phyloP scores from a whole-genome alignment of 352 stramenopile species.

The Pythium aristosporum region DNA sequence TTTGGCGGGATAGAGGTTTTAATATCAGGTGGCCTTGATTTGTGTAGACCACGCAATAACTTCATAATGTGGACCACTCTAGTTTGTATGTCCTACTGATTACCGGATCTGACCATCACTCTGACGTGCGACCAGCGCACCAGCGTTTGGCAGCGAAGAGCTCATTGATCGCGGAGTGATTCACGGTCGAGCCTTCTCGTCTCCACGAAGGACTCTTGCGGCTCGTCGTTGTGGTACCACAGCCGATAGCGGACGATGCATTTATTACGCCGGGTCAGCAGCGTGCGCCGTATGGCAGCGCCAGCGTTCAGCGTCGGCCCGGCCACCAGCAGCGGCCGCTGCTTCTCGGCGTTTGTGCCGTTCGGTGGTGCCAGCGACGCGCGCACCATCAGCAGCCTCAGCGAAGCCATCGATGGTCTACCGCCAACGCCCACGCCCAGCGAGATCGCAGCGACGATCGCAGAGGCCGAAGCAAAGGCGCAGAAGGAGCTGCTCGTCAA shows the following conservation, averaged over 20 bases:
- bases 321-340: conserved; percentile 12
- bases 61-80: conserved; percentile 3
- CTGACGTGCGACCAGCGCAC: background rate
- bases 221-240: background rate
- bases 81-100: background rate
- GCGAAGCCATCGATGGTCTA: conserved; percentile 35
- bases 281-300: conserved; percentile 34
- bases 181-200: background rate
- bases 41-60: background rate
- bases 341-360: conserved; percentile 5
- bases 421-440: conserved; percentile 50
- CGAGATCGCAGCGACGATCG: conserved; percentile 72
- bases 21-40: conserved; percentile 1
- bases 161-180: conserved; percentile 3
- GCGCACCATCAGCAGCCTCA: conserved; percentile 21
- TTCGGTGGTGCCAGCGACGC: conserved; percentile 2
- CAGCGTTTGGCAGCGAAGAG: conserved; percentile 6
- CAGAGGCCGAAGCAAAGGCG: conserved; percentile 51
- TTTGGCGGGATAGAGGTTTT: background rate
- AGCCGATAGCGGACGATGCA: conserved; percentile 30
- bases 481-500: conserved; percentile 44
- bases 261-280: conserved; percentile 23
- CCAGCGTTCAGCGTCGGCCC: conserved; percentile 15
- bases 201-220: too few relatives aligned
- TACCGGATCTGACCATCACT: conserved; percentile 27